Evolutionary conservation across 2,329 filamentous ascomycete genomes (phyloP), one percentile per base, ranked within the genome.

Genomic region (Atkinsonella texensis): DNA sequence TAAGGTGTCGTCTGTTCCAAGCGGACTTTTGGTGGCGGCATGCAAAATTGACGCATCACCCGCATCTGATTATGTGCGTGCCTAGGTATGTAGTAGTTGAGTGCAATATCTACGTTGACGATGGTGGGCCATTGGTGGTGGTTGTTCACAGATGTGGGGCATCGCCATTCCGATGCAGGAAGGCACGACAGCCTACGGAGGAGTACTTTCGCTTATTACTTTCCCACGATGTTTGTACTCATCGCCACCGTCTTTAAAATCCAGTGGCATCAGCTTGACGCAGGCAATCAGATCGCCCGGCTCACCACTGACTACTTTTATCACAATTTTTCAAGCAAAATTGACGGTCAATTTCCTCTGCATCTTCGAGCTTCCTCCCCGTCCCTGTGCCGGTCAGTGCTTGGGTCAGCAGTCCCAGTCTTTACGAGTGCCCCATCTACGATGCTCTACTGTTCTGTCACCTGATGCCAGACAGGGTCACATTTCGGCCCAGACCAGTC

Each of bases 321-420:
- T 28, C 7, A 6, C 28, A 28, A 28, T 28, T 28, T 2, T 28
- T 28, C 28, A 28, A 28, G 4, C 7, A 8, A 28, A 28, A 5
- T 28, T 28, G 7, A 28, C 28, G 7, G 5, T 8, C 28, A 28
- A 28, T 28, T 28, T 28, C 7, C 28, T 28, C 28, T 28, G 28
- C 5, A 28, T 6, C 28, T 28, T 5, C 28, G 28, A 28, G 23
- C 33, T 51, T 42, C 38, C 12, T 44, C 46, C 23, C 49, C 41
- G 51, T 42, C 53, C 53, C 53, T 41, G 49, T 55, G 49, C 39
- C 51, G 53, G 51, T 42, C 51, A 45, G 45, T 48, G 51, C 50
- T 48, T 48, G 42, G 48, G 53, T 50, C 53, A 54, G 53, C 53
- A 50, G 50, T 18, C 31, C 48, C 41, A 42, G n/a, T 20, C 43